phyloP scores from a whole-genome alignment of 1,284 basidiomycete genomes.

The Waitea zeae region DNA sequence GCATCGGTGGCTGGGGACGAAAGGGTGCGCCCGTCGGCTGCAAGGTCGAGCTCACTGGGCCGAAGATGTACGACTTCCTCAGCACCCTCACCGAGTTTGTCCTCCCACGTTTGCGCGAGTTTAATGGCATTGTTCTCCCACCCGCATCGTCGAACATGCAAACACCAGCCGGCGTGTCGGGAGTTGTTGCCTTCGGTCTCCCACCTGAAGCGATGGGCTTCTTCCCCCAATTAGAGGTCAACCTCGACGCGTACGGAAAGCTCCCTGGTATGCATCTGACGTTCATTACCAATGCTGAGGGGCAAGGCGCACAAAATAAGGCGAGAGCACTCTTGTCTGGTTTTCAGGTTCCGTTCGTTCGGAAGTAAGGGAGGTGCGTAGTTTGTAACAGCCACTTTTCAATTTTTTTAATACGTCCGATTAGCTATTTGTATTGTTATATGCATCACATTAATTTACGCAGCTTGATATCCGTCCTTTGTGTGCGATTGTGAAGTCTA shows the following conservation, averaged over 20 bases:
- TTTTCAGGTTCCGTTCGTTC: constrained; percentile 72
- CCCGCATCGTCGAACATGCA: constrained; percentile 40
- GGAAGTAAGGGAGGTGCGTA: no score
- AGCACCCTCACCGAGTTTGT: constrained; percentile 87
- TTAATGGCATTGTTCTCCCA: constrained; percentile 65
- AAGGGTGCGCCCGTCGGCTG: constrained; percentile 73
- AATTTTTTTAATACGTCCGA: no score
- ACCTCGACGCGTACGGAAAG: constrained; percentile 74
- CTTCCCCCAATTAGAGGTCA: constrained; percentile 92
- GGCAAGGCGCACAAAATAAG: constrained; percentile 72
- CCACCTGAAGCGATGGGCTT: constrained; percentile 73
- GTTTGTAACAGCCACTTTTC: no score
- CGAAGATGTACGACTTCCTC: constrained; percentile 90
- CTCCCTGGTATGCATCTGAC: constrained; percentile 83
- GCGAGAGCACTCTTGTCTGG: constrained; percentile 76
- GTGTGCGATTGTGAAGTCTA: no score
- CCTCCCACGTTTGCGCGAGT: constrained; percentile 83
- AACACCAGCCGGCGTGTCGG: constrained; percentile 64
- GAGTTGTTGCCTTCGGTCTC: constrained; percentile 83
- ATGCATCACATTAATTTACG: no score
- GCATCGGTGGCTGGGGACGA: constrained; percentile 78
- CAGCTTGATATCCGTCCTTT: no score
- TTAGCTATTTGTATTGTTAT: no score
- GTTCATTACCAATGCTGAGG: constrained; percentile 75
- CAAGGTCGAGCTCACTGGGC: constrained; percentile 81